These are phyloP conservation scores for Chenopodium suecicum DNA, from an alignment of 148 eudicot genomes.

Conservation along the genomic window DNA sequence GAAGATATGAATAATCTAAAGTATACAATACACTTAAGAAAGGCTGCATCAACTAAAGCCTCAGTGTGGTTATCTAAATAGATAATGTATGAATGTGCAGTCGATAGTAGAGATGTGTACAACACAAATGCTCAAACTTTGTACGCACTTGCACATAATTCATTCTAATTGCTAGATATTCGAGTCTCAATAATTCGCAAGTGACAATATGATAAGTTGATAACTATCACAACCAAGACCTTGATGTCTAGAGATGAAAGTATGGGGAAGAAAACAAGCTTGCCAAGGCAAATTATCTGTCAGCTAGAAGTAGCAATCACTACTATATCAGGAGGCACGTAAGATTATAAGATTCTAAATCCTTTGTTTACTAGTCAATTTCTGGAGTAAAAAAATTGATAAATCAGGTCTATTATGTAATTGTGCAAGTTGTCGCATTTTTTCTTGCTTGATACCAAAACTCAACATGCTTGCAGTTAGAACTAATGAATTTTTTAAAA, in stretches of 20 bases:
- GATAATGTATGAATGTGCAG: neutral
- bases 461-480: neutral
- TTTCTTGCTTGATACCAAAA: slow-evolving; percentile 8
- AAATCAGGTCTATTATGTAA: neutral
- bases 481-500: neutral
- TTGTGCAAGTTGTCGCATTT: slow-evolving; percentile 9
- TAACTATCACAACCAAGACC: neutral
- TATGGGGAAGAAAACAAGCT: slow-evolving; percentile 3
- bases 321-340: neutral
- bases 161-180: neutral
- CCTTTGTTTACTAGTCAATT: neutral
- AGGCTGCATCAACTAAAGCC: neutral
- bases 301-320: neutral
- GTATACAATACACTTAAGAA: neutral
- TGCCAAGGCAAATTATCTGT: slow-evolving; percentile 3
- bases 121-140: neutral
- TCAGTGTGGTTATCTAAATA: neutral
- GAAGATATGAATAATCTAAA: neutral
- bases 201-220: neutral
- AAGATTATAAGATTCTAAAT: neutral
- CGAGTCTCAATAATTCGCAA: neutral
- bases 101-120: neutral
- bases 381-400: neutral
- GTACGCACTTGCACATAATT: neutral
- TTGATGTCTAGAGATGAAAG: neutral